Conservation (phyloP, 495 filamentous ascomycete species). For the Extremus antarcticus region DNA sequence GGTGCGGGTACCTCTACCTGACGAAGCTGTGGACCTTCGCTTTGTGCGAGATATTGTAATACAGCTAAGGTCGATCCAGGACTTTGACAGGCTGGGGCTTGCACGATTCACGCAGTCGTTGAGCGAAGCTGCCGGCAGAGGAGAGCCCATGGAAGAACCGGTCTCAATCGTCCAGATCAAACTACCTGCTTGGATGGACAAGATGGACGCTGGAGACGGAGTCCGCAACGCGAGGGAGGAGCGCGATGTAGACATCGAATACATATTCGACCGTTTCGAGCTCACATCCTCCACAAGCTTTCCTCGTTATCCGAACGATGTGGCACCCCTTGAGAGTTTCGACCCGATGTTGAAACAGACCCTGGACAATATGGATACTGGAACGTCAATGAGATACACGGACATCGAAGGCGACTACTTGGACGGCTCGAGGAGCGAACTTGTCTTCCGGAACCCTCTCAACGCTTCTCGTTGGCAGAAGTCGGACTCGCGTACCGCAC, state of each 20-base stretch:
- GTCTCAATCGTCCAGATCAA: not conserved
- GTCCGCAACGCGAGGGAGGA: no score
- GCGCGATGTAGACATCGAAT: not conserved
- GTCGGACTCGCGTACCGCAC: no score
- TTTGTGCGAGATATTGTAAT: not conserved
- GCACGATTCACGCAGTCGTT: not conserved
- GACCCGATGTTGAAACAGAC: not conserved
- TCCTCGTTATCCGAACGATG: not conserved
- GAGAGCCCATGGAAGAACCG: not conserved
- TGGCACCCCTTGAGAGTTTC: not conserved
- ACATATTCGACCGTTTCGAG: constrained; percentile 10
- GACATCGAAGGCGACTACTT: not conserved
- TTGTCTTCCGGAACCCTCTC: not conserved
- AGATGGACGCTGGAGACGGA: not conserved
- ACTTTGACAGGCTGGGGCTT: not conserved
- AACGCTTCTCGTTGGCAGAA: no score
- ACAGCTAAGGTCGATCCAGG: not conserved
- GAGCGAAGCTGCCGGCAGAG: not conserved
- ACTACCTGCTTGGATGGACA: not conserved
- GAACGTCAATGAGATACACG: not conserved
- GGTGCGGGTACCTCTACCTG: not conserved
- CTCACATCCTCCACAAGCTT: not conserved
- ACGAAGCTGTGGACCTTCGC: not conserved
- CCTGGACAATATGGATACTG: not conserved
- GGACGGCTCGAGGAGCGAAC: constrained; percentile 18